Evolutionary conservation across 352 stramenopile species (phyloP), one percentile per base, ranked within the genome.

Genomic region (Phytophthora crassamura): DNA sequence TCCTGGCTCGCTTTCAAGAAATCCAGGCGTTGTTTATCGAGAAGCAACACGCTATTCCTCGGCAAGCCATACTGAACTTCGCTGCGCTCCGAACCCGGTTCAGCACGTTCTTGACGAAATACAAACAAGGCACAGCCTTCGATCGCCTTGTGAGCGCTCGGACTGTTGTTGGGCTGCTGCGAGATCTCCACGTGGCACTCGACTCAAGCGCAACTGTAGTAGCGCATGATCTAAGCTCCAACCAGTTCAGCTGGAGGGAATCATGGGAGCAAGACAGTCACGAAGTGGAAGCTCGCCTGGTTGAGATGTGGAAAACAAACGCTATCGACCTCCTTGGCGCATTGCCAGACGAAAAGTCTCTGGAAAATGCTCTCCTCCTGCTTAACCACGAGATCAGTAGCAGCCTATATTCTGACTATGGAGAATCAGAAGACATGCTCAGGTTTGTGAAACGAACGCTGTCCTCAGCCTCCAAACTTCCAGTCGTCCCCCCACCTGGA

Each of bases 81-180:
- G 22, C 11, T 18, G 9, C 7, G 9, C 20, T 41, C 12, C n/a
- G 52, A 30, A 16, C 7, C 18, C 52, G 39, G n/a, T 59, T 59
- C 11, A n/a, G 16, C 15, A 18, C 25, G 11, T 59, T 59, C 15
- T 16, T 59, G 25, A 28, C 12, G 7, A 30, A 59, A 18, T 34
- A 42, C 25, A 50, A 30, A 25, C 22, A 59, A 39, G 20, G 15
- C 4, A 42, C 25, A 52, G 16, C 53, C 8, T 62, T 62, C n/a
- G 20, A 51, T 7, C 40, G 54, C 7, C 34, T 48, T 30, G 32
- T 53, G 39, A 20, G 41, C 12, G 10, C 32, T 30, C 30, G 42
- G n/a, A 59, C 28, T 16, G 15, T 54, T 18, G 4, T 52, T 9
- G 32, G 5, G 12, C 20, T 53, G 12, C 22, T 53, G 18, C 10